These are phyloP conservation scores for Aschersonia sp. DNA, from an alignment of 2,329 filamentous ascomycete genomes.

Conservation along the genomic window DNA sequence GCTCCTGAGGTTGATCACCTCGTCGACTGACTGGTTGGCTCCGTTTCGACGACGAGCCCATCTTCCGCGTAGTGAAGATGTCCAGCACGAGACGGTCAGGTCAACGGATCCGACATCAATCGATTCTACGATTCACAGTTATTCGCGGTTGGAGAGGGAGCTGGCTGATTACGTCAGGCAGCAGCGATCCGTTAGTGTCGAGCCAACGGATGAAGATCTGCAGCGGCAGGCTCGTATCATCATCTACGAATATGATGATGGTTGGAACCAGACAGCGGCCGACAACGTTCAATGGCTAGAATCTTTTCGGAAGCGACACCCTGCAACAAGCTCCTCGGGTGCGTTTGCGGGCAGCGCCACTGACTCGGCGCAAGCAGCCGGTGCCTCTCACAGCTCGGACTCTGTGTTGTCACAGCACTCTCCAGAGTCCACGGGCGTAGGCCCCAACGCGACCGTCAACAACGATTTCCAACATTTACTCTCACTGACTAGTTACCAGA, in stretches of 20 bases:
- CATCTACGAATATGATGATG: slow-evolving; percentile 47
- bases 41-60: slow-evolving; percentile 41
- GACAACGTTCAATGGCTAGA: slow-evolving; percentile 40
- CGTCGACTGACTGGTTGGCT: slow-evolving; percentile 38
- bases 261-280: slow-evolving; percentile 49
- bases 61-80: slow-evolving; percentile 41
- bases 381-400: background rate
- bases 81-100: slow-evolving; percentile 30
- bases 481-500: slow-evolving; percentile 1
- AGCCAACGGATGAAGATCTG: slow-evolving; percentile 38
- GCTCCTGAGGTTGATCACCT: slow-evolving; percentile 36
- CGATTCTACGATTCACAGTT: slow-evolving; percentile 46
- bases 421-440: slow-evolving; percentile 7
- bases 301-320: slow-evolving; percentile 35
- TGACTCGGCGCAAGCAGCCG: background rate
- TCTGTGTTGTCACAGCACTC: slow-evolving; percentile 3
- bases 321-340: slow-evolving; percentile 6
- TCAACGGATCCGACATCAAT: slow-evolving; percentile 40
- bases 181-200: slow-evolving; percentile 28
- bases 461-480: slow-evolving; percentile 5
- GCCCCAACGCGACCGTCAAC: slow-evolving; percentile 1
- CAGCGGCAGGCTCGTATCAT: slow-evolving; percentile 44
- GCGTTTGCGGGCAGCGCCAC: background rate
- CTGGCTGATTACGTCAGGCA: slow-evolving; percentile 35
- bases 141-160: slow-evolving; percentile 39